These are phyloP conservation scores for Emericellopsis cladophorae DNA, from an alignment of 2,329 filamentous ascomycete genomes.

Conservation along the genomic window DNA sequence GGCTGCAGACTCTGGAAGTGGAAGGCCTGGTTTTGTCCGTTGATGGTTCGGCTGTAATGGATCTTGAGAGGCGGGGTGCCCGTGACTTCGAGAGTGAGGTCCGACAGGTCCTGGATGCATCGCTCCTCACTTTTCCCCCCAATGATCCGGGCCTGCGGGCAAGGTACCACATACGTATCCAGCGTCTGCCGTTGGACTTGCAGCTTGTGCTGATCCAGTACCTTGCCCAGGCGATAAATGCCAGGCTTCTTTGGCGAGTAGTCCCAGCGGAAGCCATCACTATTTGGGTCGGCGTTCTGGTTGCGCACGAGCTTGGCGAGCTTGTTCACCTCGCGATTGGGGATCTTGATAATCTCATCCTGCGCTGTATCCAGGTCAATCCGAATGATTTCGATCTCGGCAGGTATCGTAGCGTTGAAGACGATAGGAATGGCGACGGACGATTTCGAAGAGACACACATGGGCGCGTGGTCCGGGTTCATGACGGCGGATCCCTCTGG, in stretches of 20 bases:
- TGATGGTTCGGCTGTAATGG: slow-evolving; percentile 80
- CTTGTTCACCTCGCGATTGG: slow-evolving; percentile 59
- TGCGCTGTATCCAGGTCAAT: slow-evolving; percentile 70
- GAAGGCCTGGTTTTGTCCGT: slow-evolving; percentile 70
- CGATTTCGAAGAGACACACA: slow-evolving; percentile 53
- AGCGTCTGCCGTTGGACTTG: slow-evolving; percentile 69
- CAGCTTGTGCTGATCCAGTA: slow-evolving; percentile 86
- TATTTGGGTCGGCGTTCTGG: slow-evolving; percentile 49
- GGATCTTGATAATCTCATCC: slow-evolving; percentile 70
- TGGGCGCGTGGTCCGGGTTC: slow-evolving; percentile 69
- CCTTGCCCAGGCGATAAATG: slow-evolving; percentile 71
- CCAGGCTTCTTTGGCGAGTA: slow-evolving; percentile 76
- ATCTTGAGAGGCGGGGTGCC: slow-evolving; percentile 88
- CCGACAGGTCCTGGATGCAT: slow-evolving; percentile 79
- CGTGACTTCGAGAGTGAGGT: slow-evolving; percentile 69
- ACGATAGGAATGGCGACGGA: slow-evolving; percentile 64
- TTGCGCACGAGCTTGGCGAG: slow-evolving; percentile 58
- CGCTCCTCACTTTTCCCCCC: slow-evolving; percentile 49
- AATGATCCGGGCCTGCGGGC: slow-evolving; percentile 67
- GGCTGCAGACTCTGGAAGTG: slow-evolving; percentile 91
- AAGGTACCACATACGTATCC: slow-evolving; percentile 75
- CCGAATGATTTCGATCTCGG: slow-evolving; percentile 78
- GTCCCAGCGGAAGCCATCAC: slow-evolving; percentile 53
- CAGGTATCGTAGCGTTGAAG: slow-evolving; percentile 87
- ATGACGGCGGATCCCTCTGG: slow-evolving; percentile 89